Evolutionary conservation across 192 early-diverging fungal genomes (phyloP).

Genomic region (Coemansia biformis): DNA sequence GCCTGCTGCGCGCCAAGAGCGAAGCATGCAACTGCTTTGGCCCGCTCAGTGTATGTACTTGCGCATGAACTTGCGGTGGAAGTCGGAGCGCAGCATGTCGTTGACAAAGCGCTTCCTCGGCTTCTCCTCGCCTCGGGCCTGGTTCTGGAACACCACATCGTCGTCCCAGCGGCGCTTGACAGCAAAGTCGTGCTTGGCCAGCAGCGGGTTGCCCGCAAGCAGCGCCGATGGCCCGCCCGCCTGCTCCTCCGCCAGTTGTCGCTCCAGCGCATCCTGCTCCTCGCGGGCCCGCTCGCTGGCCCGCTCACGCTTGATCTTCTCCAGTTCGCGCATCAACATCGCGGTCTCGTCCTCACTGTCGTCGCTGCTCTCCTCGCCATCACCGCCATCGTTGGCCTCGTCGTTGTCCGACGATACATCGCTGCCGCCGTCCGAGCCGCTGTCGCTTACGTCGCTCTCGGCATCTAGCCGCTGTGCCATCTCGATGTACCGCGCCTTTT

Average conservation of each 20-base stretch:
- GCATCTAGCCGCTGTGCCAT: constrained; percentile 38
- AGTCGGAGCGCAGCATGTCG: constrained; percentile 92
- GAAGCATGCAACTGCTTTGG: not conserved
- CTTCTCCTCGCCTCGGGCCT: constrained; percentile 79
- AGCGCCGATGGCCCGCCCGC: constrained; percentile 47
- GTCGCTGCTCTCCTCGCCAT: constrained; percentile 14
- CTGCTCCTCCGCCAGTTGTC: constrained; percentile 54
- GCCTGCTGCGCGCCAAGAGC: not conserved
- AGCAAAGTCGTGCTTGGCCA: constrained; percentile 65
- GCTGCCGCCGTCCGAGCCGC: constrained; percentile 50
- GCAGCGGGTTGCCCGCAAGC: constrained; percentile 75
- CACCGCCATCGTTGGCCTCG: not conserved
- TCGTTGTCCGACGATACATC: constrained; percentile 36
- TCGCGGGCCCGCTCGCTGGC: constrained; percentile 83
- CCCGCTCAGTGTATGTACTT: constrained; percentile 70
- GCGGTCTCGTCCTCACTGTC: constrained; percentile 90
- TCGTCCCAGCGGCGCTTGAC: constrained; percentile 96
- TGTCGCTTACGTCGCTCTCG: constrained; percentile 50
- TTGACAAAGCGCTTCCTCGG: constrained; percentile 95
- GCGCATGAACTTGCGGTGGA: constrained; percentile 93
- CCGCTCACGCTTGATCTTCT: constrained; percentile 91
- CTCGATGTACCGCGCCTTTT: constrained; percentile 39
- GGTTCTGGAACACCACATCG: constrained; percentile 98
- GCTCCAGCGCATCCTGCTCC: constrained; percentile 47
- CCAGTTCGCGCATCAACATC: constrained; percentile 72